phyloP scores from a whole-genome alignment of 441 rosid genomes.

The Adansonia madagascariensis region DNA sequence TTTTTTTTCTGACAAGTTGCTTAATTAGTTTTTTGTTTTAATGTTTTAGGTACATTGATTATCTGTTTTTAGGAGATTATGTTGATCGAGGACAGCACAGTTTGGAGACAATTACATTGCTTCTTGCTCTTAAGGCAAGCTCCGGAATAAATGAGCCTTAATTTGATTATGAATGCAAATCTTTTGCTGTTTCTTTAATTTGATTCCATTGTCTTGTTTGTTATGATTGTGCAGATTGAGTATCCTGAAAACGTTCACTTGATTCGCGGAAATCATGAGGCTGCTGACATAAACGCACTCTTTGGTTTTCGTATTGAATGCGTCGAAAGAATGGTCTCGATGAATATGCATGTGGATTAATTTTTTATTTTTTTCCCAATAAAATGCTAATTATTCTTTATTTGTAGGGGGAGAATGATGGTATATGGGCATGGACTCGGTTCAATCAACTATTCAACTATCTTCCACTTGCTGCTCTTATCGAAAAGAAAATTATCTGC shows the following conservation, averaged over 20 bases:
- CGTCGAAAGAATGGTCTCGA: constrained; percentile 91
- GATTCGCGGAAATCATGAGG: constrained; percentile 98
- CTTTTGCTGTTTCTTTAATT: constrained; percentile 25
- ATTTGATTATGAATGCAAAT: constrained; percentile 22
- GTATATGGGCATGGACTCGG: constrained; percentile 99
- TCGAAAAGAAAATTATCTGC: constrained; percentile 95
- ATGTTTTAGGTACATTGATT: constrained; percentile 82
- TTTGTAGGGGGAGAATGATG: constrained; percentile 92
- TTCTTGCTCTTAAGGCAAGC: constrained; percentile 96
- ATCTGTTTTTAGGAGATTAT: constrained; percentile 95
- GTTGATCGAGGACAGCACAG: constrained; percentile 99
- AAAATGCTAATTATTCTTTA: constrained; percentile 23
- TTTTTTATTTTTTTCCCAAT: constrained; percentile 8
- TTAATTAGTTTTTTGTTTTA: constrained; percentile 27
- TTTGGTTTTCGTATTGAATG: constrained; percentile 98
- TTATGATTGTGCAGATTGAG: constrained; percentile 70
- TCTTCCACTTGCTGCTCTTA: constrained; percentile 96
- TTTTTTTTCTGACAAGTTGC: constrained; percentile 16
- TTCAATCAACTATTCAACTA: constrained; percentile 93
- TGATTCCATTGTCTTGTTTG: constrained; percentile 32
- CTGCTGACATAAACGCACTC: constrained; percentile 98
- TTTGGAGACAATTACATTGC: constrained; percentile 93
- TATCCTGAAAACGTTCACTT: constrained; percentile 93
- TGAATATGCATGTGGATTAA: constrained; percentile 4
- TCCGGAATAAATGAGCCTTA: constrained; percentile 30